Evolutionary conservation across 116 monocot genomes (phyloP), one percentile per base, ranked within the genome.

Genomic region (Cymodocea nodosa): DNA sequence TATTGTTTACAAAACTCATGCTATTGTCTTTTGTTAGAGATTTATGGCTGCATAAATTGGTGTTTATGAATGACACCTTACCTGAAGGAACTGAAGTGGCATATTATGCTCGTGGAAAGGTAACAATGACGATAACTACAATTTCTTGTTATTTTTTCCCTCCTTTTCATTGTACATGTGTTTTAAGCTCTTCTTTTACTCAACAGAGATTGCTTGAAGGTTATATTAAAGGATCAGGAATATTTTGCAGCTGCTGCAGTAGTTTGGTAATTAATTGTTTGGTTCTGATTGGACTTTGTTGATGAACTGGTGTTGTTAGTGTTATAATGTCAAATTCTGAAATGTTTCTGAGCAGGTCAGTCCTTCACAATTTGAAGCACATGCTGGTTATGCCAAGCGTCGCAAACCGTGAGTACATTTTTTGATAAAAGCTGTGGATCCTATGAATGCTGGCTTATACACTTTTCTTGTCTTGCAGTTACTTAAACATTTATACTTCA

Each of bases 291-390:
- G 54, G 2, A 54, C 17, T 67, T 23, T 67, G 23, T 53, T 4
- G 22, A 44, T 64, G 35, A 23, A 23, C 10, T 35, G 22, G 23
- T 50, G 35, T 15, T 51, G 19, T 52, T 50, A 24, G 17, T 18
- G 23, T 60, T 44, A 18, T 49, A 51, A 4, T 25, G 23, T 51
- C 51, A 50, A 65, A 13, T 23, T 65, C 50, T 22, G 25, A 44
- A 15, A 30, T 30, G 30, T 63, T 22, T 55, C 69, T 66, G 60
- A 68, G 50, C 81, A 99, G 99, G 73, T 99, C 13, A 99, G 93
- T 67, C 99, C 99, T 55, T 99, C 99, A 8, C 86, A 82, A 59
- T 99, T 99, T 85, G 99, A 99, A 87, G 84, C 99, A 74, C 99
- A 99, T 81, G 99, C 99, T 68, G 99, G 99, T 68, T 84, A 75